Conservation (phyloP, 306 rosid genomes). For the Prunus persica region DNA sequence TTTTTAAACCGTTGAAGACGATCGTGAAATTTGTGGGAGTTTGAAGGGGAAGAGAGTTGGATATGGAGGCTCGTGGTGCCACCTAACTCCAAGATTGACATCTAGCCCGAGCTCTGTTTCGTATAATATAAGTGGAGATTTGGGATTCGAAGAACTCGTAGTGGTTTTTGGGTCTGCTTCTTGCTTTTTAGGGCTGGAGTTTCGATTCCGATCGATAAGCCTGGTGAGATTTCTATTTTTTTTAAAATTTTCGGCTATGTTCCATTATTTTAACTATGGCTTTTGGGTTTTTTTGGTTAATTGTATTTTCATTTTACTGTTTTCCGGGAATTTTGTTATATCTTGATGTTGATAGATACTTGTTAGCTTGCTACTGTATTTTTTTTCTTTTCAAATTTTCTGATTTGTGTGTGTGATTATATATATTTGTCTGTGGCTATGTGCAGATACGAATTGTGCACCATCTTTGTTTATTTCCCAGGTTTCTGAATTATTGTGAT, state of each 20-base stretch:
- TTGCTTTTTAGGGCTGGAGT: conserved; percentile 28
- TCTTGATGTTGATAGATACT: background rate
- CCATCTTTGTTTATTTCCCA: conserved; percentile 22
- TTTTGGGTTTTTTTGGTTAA: background rate
- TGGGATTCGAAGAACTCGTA: background rate
- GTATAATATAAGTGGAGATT: background rate
- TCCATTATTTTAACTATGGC: background rate
- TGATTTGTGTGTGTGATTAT: background rate
- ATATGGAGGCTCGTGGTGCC: conserved; percentile 20
- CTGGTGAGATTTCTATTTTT: conserved; percentile 19
- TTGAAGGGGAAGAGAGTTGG: conserved; percentile 9
- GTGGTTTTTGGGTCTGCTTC: background rate
- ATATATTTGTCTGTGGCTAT: background rate
- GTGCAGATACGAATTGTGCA: background rate
- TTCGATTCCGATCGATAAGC: conserved; percentile 24
- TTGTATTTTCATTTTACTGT: background rate
- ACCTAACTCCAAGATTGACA: conserved; percentile 31
- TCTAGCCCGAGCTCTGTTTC: background rate
- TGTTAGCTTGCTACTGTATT: background rate
- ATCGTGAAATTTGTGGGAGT: conserved; percentile 1
- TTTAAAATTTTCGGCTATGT: background rate
- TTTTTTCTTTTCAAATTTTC: background rate
- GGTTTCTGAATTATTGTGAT: conserved; percentile 30
- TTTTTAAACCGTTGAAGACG: conserved; percentile 4
- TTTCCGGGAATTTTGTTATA: background rate